Base-by-base conservation (phyloP, 441 rosid species). In the Gossypium davidsonii region DNA sequence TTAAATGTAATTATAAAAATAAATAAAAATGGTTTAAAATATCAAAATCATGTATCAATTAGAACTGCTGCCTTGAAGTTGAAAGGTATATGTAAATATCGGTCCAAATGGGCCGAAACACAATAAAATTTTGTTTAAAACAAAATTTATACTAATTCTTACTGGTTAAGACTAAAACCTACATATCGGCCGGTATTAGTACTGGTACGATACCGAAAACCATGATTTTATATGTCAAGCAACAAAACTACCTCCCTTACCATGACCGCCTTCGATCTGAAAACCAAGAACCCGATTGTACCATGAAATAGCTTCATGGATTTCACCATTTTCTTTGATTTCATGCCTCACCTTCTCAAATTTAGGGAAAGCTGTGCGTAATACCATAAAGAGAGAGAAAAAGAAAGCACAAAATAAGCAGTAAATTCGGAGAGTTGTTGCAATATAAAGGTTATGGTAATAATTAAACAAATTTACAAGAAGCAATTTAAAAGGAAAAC, bases 251-350 rank as follows among this genome's bases (percentile, higher is more conserved):
- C 44, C 68, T 73, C 49, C 10, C 71, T 78, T 88, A 89, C 98
- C 98, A 80, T 74, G 84, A 67, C 98, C 94, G 6, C 91, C 95
- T 83, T 92, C 94, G 76, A 94, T 77, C 37, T 80, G 86, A 74
- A 92, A 85, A 75, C 97, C 91, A 14, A 94, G 91, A 83, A 85
- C 82, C 71, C 72, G 77, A 73, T 85, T 88, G 81, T 92, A 94
- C 98, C 98, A 94, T 61, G 79, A 78, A 34, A 92, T 79, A 26
- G 92, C 95, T 78, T 84, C 89, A 58, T 86, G 72, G 64, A 85
- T 82, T 58, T 84, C 89, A 73, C 71, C 53, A 14, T 49, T 49
- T 49, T 49, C 6, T 75, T 80, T 28, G 34, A 72, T 74, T 70
- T 74, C 85, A 72, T 83, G 79, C 61, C 77, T 80, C 73, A 37